Evolutionary conservation across 1,284 basidiomycete genomes (phyloP).

Genomic region (Naganishia albida): DNA sequence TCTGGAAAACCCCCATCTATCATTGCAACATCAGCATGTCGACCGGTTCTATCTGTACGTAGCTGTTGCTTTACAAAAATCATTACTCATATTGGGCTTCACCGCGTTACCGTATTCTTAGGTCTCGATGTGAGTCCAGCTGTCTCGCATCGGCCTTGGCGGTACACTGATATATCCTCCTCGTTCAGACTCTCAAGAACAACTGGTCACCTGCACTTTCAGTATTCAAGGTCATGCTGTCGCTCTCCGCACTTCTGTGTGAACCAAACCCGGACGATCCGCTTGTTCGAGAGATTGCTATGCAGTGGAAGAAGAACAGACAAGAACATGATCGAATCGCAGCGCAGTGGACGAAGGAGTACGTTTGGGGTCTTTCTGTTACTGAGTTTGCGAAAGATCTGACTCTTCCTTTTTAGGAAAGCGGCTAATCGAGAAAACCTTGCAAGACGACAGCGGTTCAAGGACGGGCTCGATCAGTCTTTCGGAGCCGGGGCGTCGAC

Average conservation of each 20-base stretch:
- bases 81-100: too few species aligned
- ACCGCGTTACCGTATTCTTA: slow-evolving; percentile 12
- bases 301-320: slow-evolving; percentile 87
- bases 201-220: slow-evolving; percentile 90
- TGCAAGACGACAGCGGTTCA: slow-evolving; percentile 16
- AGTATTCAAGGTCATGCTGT: slow-evolving; percentile 85
- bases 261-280: slow-evolving; percentile 77
- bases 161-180: slow-evolving; percentile 47
- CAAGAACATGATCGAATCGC: slow-evolving; percentile 88
- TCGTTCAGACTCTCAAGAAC: slow-evolving; percentile 80
- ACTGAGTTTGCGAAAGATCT: neutral
- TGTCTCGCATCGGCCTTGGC: neutral
- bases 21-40: slow-evolving; percentile 84
- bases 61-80: too few species aligned
- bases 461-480: slow-evolving; percentile 18
- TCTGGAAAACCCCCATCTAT: slow-evolving; percentile 82
- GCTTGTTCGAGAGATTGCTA: slow-evolving; percentile 59
- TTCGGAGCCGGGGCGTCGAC: neutral
- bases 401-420: slow-evolving; percentile 9
- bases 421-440: slow-evolving; percentile 21
- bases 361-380: slow-evolving; percentile 49
- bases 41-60: slow-evolving; percentile 55
- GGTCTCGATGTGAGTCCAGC: slow-evolving; percentile 48
- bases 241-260: slow-evolving; percentile 79
- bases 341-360: slow-evolving; percentile 93